phyloP scores from a whole-genome alignment of 2,329 filamentous ascomycete genomes.

The Fonsecaea pugnacius region DNA sequence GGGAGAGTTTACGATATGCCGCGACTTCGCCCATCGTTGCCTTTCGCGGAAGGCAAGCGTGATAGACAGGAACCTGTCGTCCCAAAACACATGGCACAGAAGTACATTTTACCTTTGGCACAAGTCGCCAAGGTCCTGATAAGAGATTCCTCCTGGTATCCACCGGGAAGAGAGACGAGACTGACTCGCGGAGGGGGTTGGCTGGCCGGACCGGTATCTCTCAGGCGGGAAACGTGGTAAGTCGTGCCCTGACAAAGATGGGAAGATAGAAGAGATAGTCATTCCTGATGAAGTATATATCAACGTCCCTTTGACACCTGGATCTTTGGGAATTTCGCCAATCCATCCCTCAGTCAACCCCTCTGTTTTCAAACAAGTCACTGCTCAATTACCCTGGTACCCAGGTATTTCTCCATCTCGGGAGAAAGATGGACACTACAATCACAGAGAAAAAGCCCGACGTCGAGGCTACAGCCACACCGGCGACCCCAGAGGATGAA shows the following conservation, averaged over 20 bases:
- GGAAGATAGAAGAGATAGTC: neutral
- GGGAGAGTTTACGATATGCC: neutral
- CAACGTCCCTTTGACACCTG: neutral
- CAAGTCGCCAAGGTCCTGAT: neutral
- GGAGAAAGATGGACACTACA: neutral
- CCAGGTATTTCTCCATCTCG: neutral
- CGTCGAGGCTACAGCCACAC: conserved; percentile 1
- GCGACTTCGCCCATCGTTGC: neutral
- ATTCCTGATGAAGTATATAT: neutral
- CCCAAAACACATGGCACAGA: neutral
- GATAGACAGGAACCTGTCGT: neutral
- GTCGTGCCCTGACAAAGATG: neutral
- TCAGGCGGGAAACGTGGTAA: neutral
- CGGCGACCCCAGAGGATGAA: neutral
- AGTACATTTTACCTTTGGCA: neutral
- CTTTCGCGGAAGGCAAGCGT: neutral
- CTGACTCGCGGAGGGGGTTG: neutral
- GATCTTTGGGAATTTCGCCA: neutral
- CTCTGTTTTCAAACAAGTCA: neutral
- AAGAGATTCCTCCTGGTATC: neutral
- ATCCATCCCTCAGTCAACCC: neutral
- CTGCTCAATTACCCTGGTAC: neutral
- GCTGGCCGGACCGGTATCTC: neutral
- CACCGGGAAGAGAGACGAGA: neutral
- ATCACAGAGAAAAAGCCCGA: conserved; percentile 13